Conservation (phyloP, 176 grass and related monocot genomes). For the Dendrocalamus sinicus region DNA sequence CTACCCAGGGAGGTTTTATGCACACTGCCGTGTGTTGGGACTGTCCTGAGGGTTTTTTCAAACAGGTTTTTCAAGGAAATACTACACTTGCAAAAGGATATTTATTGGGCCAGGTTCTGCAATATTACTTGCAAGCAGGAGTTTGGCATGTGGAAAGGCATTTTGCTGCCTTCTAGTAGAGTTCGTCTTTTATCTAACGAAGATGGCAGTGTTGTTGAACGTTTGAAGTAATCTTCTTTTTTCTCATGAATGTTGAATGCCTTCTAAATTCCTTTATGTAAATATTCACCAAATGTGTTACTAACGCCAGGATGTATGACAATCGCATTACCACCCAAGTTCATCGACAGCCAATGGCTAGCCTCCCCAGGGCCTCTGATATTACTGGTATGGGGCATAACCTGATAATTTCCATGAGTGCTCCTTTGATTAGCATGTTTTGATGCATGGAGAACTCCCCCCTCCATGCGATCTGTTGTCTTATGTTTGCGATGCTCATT, state of each 20-base stretch:
- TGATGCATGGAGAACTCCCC: not conserved
- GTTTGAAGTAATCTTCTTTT: conserved; percentile 72
- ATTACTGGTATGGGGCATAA: conserved; percentile 50
- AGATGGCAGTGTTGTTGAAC: conserved; percentile 57
- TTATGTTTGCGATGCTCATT: not conserved
- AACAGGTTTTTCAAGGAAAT: conserved; percentile 52
- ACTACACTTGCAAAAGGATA: conserved; percentile 54
- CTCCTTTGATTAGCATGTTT: not conserved
- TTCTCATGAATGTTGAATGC: conserved; percentile 18
- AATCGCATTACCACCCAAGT: conserved; percentile 30
- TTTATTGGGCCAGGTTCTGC: conserved; percentile 74
- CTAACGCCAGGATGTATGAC: conserved; percentile 51
- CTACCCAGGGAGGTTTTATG: conserved; percentile 64
- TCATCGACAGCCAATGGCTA: conserved; percentile 48
- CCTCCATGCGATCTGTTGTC: not conserved
- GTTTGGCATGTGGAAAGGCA: conserved; percentile 74
- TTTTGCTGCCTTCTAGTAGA: conserved; percentile 61
- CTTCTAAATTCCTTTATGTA: conserved; percentile 1
- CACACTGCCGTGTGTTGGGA: conserved; percentile 73
- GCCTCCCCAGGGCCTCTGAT: conserved; percentile 39
- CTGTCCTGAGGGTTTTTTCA: conserved; percentile 66
- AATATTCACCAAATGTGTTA: conserved; percentile 37
- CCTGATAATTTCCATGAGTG: conserved; percentile 6
- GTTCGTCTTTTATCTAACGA: conserved; percentile 80
- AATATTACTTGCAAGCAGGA: conserved; percentile 72